These are phyloP conservation scores for Cadophora malorum DNA, from an alignment of 2,329 filamentous ascomycete genomes.

Conservation along the genomic window DNA sequence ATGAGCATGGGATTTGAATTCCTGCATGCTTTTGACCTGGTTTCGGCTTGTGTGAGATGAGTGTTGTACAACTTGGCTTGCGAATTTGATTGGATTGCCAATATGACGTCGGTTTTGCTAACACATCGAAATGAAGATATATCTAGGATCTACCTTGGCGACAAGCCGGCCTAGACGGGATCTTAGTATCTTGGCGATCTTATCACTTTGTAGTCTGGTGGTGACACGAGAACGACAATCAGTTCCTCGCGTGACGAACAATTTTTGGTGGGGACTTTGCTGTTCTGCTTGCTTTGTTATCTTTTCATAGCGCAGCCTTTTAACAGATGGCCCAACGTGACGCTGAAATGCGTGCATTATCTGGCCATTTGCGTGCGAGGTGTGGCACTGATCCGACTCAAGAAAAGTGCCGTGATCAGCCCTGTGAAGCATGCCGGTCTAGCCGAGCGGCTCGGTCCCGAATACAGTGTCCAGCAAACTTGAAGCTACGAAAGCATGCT, in stretches of 20 bases:
- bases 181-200: constrained; percentile 15
- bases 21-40: neutral
- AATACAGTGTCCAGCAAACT: neutral
- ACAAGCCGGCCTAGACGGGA: constrained; percentile 4
- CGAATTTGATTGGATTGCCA: neutral
- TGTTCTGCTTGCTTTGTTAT: too few relatives aligned
- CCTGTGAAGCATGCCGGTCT: neutral
- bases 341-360: too few relatives aligned
- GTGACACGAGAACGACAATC: neutral
- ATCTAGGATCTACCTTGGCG: constrained; percentile 18
- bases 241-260: neutral
- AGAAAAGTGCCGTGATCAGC: too few relatives aligned
- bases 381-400: too few relatives aligned
- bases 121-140: neutral
- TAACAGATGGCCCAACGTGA: too few relatives aligned
- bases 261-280: neutral
- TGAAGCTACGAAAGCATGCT: neutral
- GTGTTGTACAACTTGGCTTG: neutral
- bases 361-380: too few relatives aligned
- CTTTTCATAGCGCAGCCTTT: too few relatives aligned
- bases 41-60: constrained; percentile 7
- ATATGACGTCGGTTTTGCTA: neutral
- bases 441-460: neutral
- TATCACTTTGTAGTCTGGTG: constrained; percentile 1
- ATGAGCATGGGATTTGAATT: neutral